A percentile compares a stretch with the other conserved stretches of the same genome.
These are phyloP conservation scores for Zygosaccharomyces sapae DNA, from an alignment of 1,139 yeast species.

Conservation along the genomic window DNA sequence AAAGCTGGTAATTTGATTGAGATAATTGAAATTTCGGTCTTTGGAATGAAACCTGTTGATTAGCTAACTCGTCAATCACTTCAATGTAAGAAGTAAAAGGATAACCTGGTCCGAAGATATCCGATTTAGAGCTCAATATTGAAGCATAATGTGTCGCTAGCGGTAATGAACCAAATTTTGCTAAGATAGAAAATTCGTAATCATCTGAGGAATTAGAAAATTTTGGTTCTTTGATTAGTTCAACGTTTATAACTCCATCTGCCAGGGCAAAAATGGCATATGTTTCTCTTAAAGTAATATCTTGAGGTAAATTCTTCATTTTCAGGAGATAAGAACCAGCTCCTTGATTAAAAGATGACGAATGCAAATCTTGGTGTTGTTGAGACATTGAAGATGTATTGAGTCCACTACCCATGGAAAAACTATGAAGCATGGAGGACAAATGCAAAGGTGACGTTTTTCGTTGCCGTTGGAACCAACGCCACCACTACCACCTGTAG, in stretches of 20 bases:
- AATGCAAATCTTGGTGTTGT: slow-evolving; percentile 13
- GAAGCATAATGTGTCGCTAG: slow-evolving; percentile 72
- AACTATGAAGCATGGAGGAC: slow-evolving; percentile 30
- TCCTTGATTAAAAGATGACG: slow-evolving; percentile 9
- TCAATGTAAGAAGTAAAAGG: slow-evolving; percentile 50
- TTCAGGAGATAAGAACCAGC: slow-evolving; percentile 31
- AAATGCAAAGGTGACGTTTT: slow-evolving; percentile 28
- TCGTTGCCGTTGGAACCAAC: slow-evolving; percentile 9
- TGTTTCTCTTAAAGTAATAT: slow-evolving; percentile 72
- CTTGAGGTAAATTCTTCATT: slow-evolving; percentile 63
- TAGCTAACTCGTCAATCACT: slow-evolving; percentile 39
- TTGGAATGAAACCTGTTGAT: slow-evolving; percentile 29
- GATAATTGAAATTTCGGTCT: slow-evolving; percentile 32
- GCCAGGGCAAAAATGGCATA: slow-evolving; percentile 75
- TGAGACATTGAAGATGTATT: slow-evolving; percentile 14
- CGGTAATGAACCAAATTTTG: slow-evolving; percentile 59
- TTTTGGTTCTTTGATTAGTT: slow-evolving; percentile 40
- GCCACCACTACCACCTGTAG: slow-evolving; percentile 8
- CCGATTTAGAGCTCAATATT: slow-evolving; percentile 56
- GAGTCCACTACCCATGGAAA: slow-evolving; percentile 20
- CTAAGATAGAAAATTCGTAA: slow-evolving; percentile 43
- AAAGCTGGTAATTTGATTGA: slow-evolving; percentile 28
- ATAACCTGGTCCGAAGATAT: slow-evolving; percentile 58
- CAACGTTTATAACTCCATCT: slow-evolving; percentile 63
- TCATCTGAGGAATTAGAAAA: slow-evolving; percentile 18